Conservation (phyloP, 257 asterid species). For the Misopates orontium region DNA sequence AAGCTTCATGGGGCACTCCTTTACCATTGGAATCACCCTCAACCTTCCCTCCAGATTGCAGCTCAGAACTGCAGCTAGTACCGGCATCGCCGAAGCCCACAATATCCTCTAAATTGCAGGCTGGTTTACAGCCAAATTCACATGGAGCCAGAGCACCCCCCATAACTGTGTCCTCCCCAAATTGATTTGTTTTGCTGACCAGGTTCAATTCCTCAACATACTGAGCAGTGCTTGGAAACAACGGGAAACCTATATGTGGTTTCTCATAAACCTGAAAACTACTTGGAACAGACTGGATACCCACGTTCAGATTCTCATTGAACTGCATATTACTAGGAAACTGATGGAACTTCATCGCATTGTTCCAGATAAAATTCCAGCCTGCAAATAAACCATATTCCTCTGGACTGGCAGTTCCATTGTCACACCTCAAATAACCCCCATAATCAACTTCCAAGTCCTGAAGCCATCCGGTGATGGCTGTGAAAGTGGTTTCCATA, state of each 20-base stretch:
- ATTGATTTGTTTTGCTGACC: slow-evolving; percentile 9
- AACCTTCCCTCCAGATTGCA: slow-evolving; percentile 30
- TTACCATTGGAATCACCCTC: slow-evolving; percentile 36
- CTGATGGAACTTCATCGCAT: slow-evolving; percentile 48
- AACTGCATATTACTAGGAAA: slow-evolving; percentile 32
- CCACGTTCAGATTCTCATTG: slow-evolving; percentile 29
- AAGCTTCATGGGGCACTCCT: slow-evolving; percentile 66
- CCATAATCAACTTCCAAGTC: slow-evolving; percentile 61
- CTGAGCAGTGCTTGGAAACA: slow-evolving; percentile 29
- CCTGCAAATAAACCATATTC: slow-evolving; percentile 53
- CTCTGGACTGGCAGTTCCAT: slow-evolving; percentile 34
- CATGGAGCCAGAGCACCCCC: slow-evolving; percentile 32
- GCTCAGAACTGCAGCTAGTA: slow-evolving; percentile 29
- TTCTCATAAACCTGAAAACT: slow-evolving; percentile 32
- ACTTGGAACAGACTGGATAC: slow-evolving; percentile 35
- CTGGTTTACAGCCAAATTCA: slow-evolving; percentile 27
- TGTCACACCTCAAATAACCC: slow-evolving; percentile 37
- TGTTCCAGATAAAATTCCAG: slow-evolving; percentile 54
- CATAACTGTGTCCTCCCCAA: slow-evolving; percentile 32
- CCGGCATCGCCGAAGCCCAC: slow-evolving; percentile 31
- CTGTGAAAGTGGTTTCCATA: slow-evolving; percentile 66
- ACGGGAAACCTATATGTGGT: slow-evolving; percentile 24
- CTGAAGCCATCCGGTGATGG: slow-evolving; percentile 78
- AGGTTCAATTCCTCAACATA: slow-evolving; percentile 28
- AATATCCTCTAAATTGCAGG: slow-evolving; percentile 28